These are phyloP conservation scores for Penicillium concentricum DNA, from an alignment of 2,329 filamentous ascomycete species.

Conservation along the genomic window DNA sequence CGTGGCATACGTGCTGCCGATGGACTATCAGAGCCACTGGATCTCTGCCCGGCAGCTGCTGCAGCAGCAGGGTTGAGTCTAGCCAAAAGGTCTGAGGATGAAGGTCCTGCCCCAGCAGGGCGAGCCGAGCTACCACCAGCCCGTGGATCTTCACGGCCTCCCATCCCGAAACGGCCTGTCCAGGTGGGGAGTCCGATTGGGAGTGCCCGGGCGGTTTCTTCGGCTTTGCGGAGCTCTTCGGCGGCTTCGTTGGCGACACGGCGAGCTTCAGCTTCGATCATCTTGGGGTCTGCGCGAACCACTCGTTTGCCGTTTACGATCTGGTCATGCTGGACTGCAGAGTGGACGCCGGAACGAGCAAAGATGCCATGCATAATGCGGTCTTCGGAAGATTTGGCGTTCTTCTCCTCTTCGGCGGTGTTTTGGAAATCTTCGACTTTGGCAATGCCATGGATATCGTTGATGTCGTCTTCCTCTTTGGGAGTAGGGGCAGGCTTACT, in stretches of 20 bases:
- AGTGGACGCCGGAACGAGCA: slow-evolving; percentile 78
- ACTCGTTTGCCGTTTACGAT: slow-evolving; percentile 77
- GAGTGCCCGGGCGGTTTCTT: slow-evolving; percentile 67
- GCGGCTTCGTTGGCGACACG: slow-evolving; percentile 76
- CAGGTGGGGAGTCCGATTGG: slow-evolving; percentile 87
- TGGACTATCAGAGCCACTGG: neutral
- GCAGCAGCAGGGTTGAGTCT: slow-evolving; percentile 34
- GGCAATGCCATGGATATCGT: slow-evolving; percentile 60
- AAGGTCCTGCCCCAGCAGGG: slow-evolving; percentile 38
- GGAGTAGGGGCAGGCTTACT: neutral
- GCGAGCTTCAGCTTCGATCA: slow-evolving; percentile 79
- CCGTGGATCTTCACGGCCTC: slow-evolving; percentile 58
- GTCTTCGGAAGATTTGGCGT: slow-evolving; percentile 55
- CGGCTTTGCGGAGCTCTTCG: slow-evolving; percentile 69
- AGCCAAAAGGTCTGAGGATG: slow-evolving; percentile 41
- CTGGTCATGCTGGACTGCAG: slow-evolving; percentile 88
- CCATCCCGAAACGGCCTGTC: slow-evolving; percentile 81
- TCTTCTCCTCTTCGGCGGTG: slow-evolving; percentile 38
- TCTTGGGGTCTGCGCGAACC: slow-evolving; percentile 69
- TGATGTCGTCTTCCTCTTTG: slow-evolving; percentile 47
- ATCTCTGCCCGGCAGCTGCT: neutral
- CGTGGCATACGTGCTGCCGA: slow-evolving; percentile 38
- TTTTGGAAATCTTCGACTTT: slow-evolving; percentile 63
- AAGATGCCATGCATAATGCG: slow-evolving; percentile 89
- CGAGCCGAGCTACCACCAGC: slow-evolving; percentile 36